Evolutionary conservation across 1,139 yeast species (phyloP).

Genomic region (Geotrichum phurueaensis): DNA sequence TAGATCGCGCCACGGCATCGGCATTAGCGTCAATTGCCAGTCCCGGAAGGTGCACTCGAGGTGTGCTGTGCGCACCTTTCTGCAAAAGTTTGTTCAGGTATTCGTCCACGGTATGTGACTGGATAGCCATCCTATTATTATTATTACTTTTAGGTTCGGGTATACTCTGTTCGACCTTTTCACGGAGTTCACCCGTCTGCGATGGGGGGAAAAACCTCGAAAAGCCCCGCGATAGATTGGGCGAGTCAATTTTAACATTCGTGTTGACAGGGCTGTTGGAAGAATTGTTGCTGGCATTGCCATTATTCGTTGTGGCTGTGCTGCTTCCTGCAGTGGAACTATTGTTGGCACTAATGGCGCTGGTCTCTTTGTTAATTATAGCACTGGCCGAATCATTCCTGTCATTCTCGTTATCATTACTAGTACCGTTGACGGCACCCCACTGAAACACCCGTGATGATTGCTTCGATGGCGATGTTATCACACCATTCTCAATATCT

Average conservation of each 20-base stretch:
- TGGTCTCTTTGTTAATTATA: not conserved
- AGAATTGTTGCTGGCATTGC: not conserved
- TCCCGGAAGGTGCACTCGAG: not conserved
- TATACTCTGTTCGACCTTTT: not conserved
- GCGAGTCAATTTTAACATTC: not conserved
- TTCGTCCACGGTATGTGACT: not conserved
- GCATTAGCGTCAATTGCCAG: not conserved
- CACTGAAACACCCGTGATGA: not conserved
- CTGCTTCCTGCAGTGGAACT: not conserved
- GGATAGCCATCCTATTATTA: not conserved
- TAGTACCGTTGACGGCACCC: not conserved
- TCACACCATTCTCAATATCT: not conserved
- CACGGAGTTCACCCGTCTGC: not conserved
- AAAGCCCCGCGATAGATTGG: not conserved
- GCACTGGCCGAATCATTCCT: not conserved
- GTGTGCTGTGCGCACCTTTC: not conserved
- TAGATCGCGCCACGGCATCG: not conserved
- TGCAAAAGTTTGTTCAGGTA: not conserved
- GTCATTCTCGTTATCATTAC: not conserved
- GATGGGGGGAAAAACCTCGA: constrained; percentile 10
- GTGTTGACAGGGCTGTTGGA: not conserved
- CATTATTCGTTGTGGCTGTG: not conserved
- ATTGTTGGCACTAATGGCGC: not conserved
- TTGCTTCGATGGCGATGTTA: not conserved
- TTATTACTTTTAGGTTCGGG: not conserved